phyloP scores from a whole-genome alignment of 495 filamentous ascomycete species.

The Aspergillus saccharolyticus region DNA sequence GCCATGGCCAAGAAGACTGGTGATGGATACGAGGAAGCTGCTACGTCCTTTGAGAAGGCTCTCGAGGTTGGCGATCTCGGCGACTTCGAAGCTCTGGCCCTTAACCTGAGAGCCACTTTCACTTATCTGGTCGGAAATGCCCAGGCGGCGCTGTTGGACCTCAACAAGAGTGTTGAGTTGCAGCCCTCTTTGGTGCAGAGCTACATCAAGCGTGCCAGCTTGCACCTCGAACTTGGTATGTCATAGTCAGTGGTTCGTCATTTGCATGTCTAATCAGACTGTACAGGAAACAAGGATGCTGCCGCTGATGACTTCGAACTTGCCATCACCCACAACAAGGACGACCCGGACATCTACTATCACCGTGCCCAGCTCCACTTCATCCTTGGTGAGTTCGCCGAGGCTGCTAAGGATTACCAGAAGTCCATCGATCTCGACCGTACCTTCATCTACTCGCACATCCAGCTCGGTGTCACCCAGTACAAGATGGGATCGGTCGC shows the following conservation, averaged over 20 bases:
- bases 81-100: constrained; percentile 80
- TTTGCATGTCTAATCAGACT: constrained; percentile 7
- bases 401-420: constrained; percentile 97
- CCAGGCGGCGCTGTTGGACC: constrained; percentile 69
- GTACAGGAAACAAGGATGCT: constrained; percentile 72
- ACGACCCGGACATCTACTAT: constrained; percentile 98
- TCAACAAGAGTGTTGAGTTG: constrained; percentile 87
- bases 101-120: constrained; percentile 96
- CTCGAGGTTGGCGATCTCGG: constrained; percentile 71
- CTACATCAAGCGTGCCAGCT: constrained; percentile 97
- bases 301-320: constrained; percentile 84
- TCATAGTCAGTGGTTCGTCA: not conserved
- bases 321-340: constrained; percentile 76
- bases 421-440: constrained; percentile 96
- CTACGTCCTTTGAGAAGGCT: constrained; percentile 78
- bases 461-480: constrained; percentile 97
- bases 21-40: constrained; percentile 84
- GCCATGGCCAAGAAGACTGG: constrained; percentile 79
- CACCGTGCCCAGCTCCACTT: constrained; percentile 98
- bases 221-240: constrained; percentile 92
- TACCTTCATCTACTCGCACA: constrained; percentile 98
- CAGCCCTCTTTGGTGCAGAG: constrained; percentile 85
- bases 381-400: constrained; percentile 86
- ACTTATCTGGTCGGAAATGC: constrained; percentile 88
- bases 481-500: constrained; percentile 99